phyloP scores from a whole-genome alignment of 2,329 filamentous ascomycete species.

The Calonectria fujianensis region DNA sequence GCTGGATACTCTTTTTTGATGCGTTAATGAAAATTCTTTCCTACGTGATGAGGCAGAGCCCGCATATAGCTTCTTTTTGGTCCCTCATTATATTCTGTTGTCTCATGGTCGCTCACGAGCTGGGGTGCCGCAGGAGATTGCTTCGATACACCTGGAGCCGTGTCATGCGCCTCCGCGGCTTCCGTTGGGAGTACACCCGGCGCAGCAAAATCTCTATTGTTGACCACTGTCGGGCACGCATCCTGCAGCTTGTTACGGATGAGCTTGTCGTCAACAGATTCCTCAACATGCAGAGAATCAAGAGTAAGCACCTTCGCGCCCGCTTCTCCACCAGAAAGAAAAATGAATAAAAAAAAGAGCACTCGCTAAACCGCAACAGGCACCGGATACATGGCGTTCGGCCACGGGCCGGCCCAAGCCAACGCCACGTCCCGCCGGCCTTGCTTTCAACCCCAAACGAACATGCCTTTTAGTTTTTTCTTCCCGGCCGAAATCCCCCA shows the following conservation, averaged over 20 bases:
- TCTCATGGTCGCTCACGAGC: neutral
- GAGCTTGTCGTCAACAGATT: conserved; percentile 1
- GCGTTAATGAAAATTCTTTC: neutral
- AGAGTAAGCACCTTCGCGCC: neutral
- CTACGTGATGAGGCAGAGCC: conserved; percentile 1
- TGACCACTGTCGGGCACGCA: neutral
- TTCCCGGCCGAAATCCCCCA: neutral
- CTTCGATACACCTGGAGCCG: neutral
- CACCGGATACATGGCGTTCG: conserved; percentile 3
- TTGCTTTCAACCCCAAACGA: neutral
- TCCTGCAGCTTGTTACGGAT: neutral
- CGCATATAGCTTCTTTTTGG: neutral
- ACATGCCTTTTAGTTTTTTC: neutral
- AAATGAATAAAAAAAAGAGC: neutral
- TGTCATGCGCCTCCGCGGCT: neutral
- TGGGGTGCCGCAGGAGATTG: neutral
- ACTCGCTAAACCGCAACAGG: neutral
- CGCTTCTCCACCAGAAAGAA: neutral
- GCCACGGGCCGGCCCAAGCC: neutral
- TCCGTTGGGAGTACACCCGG: neutral
- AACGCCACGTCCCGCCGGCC: neutral
- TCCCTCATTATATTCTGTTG: neutral
- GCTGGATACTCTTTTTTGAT: neutral
- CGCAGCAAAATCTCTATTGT: neutral
- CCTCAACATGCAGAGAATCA: conserved; percentile 4